A percentile compares a stretch with the other conserved stretches of the same genome.
phyloP scores from a whole-genome alignment of 192 early-diverging fungal genomes.

The Coemansia sp. region DNA sequence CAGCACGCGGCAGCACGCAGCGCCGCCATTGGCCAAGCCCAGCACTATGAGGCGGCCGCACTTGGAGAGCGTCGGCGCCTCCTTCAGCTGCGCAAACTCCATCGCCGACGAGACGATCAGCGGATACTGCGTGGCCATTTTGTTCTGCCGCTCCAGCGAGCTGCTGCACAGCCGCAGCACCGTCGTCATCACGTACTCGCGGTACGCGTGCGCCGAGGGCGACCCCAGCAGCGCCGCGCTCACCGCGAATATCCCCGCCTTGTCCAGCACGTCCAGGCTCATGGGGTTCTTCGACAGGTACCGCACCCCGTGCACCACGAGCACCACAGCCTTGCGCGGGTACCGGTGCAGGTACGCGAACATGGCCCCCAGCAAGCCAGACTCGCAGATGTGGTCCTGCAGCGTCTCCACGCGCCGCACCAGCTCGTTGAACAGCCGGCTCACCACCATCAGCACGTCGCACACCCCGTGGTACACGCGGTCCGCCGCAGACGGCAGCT shows the following conservation, averaged over 20 bases:
- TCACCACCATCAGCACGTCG: conserved; percentile 44
- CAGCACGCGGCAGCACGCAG: conserved; percentile 51
- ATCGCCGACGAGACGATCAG: conserved; percentile 40
- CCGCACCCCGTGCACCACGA: conserved; percentile 47
- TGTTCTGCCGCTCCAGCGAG: conserved; percentile 42
- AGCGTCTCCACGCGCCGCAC: conserved; percentile 38
- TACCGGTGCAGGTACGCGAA: conserved; percentile 36
- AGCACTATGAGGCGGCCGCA: conserved; percentile 46
- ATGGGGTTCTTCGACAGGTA: conserved; percentile 52
- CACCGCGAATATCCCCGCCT: conserved; percentile 42
- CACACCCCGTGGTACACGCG: conserved; percentile 45
- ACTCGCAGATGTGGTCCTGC: conserved; percentile 50
- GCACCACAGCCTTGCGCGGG: conserved; percentile 45
- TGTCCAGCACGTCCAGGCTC: conserved; percentile 49
- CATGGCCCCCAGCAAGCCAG: conserved; percentile 33
- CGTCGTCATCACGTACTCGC: conserved; percentile 53
- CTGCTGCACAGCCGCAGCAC: conserved; percentile 46
- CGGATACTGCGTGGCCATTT: conserved; percentile 41
- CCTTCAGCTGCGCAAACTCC: conserved; percentile 46
- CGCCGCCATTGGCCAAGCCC: conserved; percentile 38
- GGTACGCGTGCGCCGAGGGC: conserved; percentile 35
- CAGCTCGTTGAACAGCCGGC: conserved; percentile 47
- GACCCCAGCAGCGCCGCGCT: conserved; percentile 37
- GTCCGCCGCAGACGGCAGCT: conserved; percentile 28
- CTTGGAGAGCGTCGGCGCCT: conserved; percentile 38